A percentile compares a stretch with the other conserved stretches of the same genome.
Conservation (phyloP, 371 early-diverging fungal species). For the Mucor lusitanicus region DNA sequence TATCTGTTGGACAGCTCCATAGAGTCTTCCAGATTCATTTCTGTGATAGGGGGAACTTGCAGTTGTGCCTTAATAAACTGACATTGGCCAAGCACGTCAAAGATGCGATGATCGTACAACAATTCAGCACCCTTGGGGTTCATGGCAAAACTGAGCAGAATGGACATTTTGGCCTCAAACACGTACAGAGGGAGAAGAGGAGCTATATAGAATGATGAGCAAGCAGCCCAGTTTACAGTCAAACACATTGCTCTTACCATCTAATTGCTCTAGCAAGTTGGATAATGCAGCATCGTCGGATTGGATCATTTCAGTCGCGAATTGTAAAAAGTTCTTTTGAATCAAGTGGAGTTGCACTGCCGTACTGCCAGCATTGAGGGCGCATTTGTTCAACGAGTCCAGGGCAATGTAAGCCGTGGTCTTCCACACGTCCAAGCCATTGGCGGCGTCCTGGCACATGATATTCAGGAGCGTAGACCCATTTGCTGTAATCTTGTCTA, state of each 20-base stretch:
- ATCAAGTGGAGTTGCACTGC: constrained; percentile 66
- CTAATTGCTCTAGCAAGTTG: constrained; percentile 54
- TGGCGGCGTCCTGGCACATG: constrained; percentile 80
- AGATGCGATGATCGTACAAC: constrained; percentile 71
- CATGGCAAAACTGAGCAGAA: constrained; percentile 79
- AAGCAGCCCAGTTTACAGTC: background rate
- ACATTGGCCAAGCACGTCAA: constrained; percentile 79
- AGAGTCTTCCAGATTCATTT: background rate
- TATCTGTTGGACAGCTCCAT: constrained; percentile 48
- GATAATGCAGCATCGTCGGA: constrained; percentile 70
- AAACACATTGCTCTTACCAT: constrained; percentile 33
- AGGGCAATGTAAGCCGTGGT: constrained; percentile 82
- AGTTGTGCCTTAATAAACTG: constrained; percentile 46
- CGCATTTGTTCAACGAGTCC: constrained; percentile 67
- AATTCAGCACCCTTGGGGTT: constrained; percentile 74
- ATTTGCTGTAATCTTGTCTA: constrained; percentile 42
- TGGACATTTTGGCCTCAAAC: constrained; percentile 82
- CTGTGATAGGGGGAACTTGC: background rate
- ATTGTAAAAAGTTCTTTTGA: constrained; percentile 68
- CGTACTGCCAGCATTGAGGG: constrained; percentile 49
- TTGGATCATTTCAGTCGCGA: constrained; percentile 64
- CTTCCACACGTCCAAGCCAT: constrained; percentile 81
- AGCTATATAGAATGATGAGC: constrained; percentile 22
- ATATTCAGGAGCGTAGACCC: constrained; percentile 72
- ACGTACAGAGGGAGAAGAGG: constrained; percentile 65